phyloP scores from a whole-genome alignment of 306 rosid genomes.

The Alnus glutinosa region DNA sequence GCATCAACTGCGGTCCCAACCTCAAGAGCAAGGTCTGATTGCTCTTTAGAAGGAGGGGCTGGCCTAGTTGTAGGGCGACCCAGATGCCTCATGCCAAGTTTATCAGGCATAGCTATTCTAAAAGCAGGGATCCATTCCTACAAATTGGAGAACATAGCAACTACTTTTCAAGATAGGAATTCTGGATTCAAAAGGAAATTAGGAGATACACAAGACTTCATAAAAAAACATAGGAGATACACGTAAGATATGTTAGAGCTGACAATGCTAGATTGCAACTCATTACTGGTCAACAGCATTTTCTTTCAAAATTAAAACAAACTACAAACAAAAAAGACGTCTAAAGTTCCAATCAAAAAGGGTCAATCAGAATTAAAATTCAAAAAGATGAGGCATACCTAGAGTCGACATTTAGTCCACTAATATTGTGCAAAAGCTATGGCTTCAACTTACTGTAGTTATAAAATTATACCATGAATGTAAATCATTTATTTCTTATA shows the following conservation, averaged over 20 bases:
- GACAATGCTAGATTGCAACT: background rate
- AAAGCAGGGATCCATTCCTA: conserved; percentile 92
- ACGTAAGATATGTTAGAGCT: background rate
- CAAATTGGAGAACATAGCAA: conserved; percentile 31
- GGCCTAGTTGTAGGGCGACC: conserved; percentile 80
- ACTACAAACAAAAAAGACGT: background rate
- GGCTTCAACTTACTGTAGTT: background rate
- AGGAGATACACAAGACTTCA: background rate
- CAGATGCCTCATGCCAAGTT: conserved; percentile 80
- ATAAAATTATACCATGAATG: background rate
- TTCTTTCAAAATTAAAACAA: background rate
- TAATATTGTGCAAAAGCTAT: background rate
- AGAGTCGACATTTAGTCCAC: background rate
- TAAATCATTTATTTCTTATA: background rate
- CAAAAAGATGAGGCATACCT: background rate
- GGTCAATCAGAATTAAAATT: background rate
- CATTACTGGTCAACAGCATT: background rate
- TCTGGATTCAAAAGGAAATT: conserved; percentile 10
- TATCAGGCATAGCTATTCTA: conserved; percentile 81
- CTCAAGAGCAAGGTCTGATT: conserved; percentile 43
- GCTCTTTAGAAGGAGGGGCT: conserved; percentile 52
- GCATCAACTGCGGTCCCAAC: conserved; percentile 87
- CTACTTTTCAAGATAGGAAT: background rate
- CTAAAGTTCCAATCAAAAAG: background rate
- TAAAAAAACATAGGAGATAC: background rate